Conservation (phyloP, 2,329 filamentous ascomycete genomes). For the Colletotrichum sp. region DNA sequence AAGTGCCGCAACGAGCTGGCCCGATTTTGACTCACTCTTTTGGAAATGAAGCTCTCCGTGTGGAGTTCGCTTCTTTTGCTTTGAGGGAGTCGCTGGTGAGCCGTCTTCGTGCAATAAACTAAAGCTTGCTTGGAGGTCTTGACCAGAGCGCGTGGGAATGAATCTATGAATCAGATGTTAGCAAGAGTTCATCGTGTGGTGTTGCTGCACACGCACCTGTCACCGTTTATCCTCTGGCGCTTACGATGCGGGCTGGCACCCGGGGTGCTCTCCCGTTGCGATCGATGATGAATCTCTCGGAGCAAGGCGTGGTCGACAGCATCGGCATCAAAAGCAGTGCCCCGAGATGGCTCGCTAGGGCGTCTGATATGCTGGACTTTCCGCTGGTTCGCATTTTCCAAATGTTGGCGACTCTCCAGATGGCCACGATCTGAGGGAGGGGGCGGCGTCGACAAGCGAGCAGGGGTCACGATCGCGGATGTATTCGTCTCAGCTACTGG, state of each 20-base stretch:
- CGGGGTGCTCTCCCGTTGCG: constrained; percentile 57
- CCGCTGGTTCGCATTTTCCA: constrained; percentile 38
- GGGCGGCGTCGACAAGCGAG: constrained; percentile 48
- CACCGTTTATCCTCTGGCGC: constrained; percentile 64
- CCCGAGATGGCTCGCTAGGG: constrained; percentile 38
- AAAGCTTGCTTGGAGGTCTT: constrained; percentile 93
- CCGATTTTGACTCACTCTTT: constrained; percentile 66
- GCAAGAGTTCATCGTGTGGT: not conserved
- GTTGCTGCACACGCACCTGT: constrained; percentile 52
- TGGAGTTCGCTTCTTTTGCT: constrained; percentile 81
- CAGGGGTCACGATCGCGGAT: constrained; percentile 37
- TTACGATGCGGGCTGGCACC: constrained; percentile 63
- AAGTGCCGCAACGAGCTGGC: not conserved
- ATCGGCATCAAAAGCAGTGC: constrained; percentile 51
- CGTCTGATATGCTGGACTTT: constrained; percentile 37
- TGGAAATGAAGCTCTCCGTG: constrained; percentile 95
- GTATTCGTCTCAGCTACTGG: constrained; percentile 36
- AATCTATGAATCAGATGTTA: constrained; percentile 63
- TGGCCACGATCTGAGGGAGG: constrained; percentile 47
- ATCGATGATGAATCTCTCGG: constrained; percentile 54
- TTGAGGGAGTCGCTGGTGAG: constrained; percentile 89
- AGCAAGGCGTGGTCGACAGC: constrained; percentile 56
- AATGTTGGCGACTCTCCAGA: constrained; percentile 45
- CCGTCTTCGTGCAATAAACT: constrained; percentile 90
- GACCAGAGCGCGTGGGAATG: constrained; percentile 91